Conservation (phyloP, 106 monocot species). For the Dendrobium chrysotoxum region DNA sequence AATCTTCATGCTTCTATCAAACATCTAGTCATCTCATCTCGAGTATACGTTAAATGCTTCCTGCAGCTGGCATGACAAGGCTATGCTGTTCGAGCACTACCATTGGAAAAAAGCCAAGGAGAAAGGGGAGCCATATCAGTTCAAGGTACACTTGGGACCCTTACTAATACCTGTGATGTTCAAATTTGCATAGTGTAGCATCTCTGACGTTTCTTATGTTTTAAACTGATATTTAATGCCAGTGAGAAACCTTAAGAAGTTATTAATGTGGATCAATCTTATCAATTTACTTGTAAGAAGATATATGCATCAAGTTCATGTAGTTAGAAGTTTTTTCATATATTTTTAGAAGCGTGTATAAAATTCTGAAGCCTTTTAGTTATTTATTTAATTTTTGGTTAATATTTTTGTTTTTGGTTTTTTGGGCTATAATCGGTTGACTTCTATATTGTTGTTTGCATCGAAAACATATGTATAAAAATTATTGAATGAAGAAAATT, state of each 20-base stretch:
- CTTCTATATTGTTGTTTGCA: neutral
- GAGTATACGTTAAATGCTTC: neutral
- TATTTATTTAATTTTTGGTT: neutral
- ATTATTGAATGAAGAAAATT: too few relatives aligned
- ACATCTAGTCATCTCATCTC: neutral
- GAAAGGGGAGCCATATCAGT: slow-evolving; percentile 63
- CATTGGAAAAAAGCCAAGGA: slow-evolving; percentile 85
- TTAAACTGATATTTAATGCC: neutral
- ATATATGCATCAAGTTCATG: neutral
- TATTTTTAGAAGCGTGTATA: neutral
- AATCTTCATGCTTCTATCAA: neutral
- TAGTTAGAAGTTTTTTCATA: neutral
- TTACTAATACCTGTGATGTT: neutral
- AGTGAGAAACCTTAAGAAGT: neutral
- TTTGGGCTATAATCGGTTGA: neutral
- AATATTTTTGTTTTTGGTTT: neutral
- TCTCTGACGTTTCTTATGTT: neutral
- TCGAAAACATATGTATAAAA: neutral
- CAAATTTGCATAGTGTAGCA: neutral
- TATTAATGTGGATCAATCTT: neutral
- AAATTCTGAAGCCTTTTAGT: neutral
- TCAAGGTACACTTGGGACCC: slow-evolving; percentile 30
- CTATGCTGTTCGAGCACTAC: slow-evolving; percentile 77
- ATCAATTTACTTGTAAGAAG: neutral
- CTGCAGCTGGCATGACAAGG: slow-evolving; percentile 77